A percentile compares a stretch with the other conserved stretches of the same genome.
Evolutionary conservation across 225 moss, liverwort and hornwort species (phyloP).

Genomic region (Marchantia paleacea): DNA sequence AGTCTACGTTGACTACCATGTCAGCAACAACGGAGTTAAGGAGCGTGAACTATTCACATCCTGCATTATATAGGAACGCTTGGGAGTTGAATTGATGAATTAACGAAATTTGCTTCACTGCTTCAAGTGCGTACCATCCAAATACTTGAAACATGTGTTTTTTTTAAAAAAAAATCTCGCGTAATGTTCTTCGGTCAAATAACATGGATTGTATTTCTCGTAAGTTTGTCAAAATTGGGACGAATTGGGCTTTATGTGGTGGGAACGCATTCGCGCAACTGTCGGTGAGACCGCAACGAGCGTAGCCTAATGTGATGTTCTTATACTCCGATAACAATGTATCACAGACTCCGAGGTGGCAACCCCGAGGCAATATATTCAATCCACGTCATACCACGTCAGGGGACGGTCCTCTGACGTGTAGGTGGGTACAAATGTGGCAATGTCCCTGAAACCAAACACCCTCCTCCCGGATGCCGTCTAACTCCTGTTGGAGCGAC

Average conservation of each 20-base stretch:
- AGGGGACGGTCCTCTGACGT: background rate
- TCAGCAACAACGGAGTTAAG: background rate
- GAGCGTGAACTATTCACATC: background rate
- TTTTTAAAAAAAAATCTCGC: no score
- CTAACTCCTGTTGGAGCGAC: background rate
- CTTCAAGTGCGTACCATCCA: background rate
- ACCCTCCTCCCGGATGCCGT: background rate
- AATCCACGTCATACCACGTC: conserved; percentile 1
- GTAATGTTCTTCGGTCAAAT: background rate
- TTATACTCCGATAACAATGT: background rate
- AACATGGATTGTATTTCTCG: no score
- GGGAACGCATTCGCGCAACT: background rate
- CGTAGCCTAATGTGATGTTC: background rate
- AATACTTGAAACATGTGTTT: no score
- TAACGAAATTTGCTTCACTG: background rate
- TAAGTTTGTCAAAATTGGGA: background rate
- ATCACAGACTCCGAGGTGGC: background rate
- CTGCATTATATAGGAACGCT: background rate
- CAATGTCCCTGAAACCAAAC: background rate
- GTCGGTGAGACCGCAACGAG: background rate
- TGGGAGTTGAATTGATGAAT: background rate
- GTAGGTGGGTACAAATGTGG: background rate
- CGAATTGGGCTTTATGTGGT: no score
- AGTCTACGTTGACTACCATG: background rate
- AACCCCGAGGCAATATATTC: background rate